Evolutionary conservation across 192 early-diverging fungal genomes (phyloP).

Genomic region (Rhizophlyctis rosea): DNA sequence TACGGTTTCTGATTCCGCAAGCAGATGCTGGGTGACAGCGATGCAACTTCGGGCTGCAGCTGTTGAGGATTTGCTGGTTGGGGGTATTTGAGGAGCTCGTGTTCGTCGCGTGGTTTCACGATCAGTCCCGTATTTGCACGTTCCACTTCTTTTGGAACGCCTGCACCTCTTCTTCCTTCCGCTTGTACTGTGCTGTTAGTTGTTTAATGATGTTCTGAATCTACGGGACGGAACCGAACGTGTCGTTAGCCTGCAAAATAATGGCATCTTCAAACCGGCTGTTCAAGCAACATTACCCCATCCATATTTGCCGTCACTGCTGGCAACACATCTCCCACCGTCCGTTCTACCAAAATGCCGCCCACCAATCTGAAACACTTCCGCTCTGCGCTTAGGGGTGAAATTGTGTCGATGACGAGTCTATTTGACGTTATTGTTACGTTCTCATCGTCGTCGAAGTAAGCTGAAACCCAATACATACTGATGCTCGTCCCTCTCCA

Average conservation of each 20-base stretch:
- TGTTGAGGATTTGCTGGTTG: no score
- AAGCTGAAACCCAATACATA: conserved; percentile 27
- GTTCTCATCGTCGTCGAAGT: background rate
- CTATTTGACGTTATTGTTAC: conserved; percentile 27
- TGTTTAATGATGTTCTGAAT: conserved; percentile 75
- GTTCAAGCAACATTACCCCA: conserved; percentile 49
- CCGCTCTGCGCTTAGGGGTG: conserved; percentile 71
- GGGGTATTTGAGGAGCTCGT: no score
- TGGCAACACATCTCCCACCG: conserved; percentile 88
- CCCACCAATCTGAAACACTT: conserved; percentile 93
- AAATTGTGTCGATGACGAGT: conserved; percentile 91
- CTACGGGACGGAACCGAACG: conserved; percentile 30
- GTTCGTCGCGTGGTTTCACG: no score
- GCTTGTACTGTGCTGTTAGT: conserved; percentile 74
- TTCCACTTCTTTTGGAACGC: conserved; percentile 89
- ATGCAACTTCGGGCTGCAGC: no score
- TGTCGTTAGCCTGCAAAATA: background rate
- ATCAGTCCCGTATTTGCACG: conserved; percentile 66
- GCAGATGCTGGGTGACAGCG: no score
- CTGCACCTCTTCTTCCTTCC: conserved; percentile 83
- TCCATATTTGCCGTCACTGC: conserved; percentile 81
- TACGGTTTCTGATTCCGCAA: background rate
- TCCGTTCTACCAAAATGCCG: conserved; percentile 91
- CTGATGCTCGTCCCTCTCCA: conserved; percentile 92
- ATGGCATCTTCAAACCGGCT: background rate